Conservation (phyloP, 1,284 basidiomycete species). For the Fistulinella staudtii region DNA sequence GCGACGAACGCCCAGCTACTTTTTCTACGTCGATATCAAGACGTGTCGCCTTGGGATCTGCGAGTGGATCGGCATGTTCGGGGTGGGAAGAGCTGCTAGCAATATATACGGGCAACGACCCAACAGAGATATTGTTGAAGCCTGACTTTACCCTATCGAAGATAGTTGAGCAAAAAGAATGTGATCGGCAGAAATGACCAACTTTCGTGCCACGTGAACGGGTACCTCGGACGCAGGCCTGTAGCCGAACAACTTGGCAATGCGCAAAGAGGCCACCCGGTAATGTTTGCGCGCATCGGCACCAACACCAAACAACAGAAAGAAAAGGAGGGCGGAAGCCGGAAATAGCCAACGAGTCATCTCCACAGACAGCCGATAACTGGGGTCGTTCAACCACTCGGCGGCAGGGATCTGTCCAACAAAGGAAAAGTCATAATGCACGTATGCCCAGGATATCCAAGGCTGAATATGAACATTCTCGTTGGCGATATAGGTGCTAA, state of each 20-base stretch:
- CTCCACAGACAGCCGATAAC: slow-evolving; percentile 20
- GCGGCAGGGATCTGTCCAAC: slow-evolving; percentile 32
- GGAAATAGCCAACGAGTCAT: slow-evolving; percentile 39
- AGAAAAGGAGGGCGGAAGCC: slow-evolving; percentile 38
- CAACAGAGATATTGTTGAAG: slow-evolving; percentile 13
- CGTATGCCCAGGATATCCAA: slow-evolving; percentile 40
- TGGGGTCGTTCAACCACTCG: slow-evolving; percentile 23
- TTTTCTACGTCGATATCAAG: slow-evolving; percentile 21
- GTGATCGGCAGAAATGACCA: slow-evolving; percentile 4
- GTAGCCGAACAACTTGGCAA: slow-evolving; percentile 17
- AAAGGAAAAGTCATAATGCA: slow-evolving; percentile 38
- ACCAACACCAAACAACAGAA: slow-evolving; percentile 42
- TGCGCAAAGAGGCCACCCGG: slow-evolving; percentile 3
- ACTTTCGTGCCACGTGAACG: slow-evolving; percentile 7
- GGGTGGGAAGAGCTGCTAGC: slow-evolving; percentile 4
- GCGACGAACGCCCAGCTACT: slow-evolving; percentile 8
- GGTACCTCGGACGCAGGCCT: slow-evolving; percentile 7
- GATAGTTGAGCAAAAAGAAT: background rate
- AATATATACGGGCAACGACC: slow-evolving; percentile 23
- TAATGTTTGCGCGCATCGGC: slow-evolving; percentile 39
- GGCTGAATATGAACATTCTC: slow-evolving; percentile 32
- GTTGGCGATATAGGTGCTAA: slow-evolving; percentile 34
- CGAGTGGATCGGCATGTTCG: background rate
- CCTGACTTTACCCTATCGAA: slow-evolving; percentile 9
- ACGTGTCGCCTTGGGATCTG: background rate